Base-by-base conservation (phyloP, 1,284 basidiomycete genomes). In the Tremellales sp. region DNA sequence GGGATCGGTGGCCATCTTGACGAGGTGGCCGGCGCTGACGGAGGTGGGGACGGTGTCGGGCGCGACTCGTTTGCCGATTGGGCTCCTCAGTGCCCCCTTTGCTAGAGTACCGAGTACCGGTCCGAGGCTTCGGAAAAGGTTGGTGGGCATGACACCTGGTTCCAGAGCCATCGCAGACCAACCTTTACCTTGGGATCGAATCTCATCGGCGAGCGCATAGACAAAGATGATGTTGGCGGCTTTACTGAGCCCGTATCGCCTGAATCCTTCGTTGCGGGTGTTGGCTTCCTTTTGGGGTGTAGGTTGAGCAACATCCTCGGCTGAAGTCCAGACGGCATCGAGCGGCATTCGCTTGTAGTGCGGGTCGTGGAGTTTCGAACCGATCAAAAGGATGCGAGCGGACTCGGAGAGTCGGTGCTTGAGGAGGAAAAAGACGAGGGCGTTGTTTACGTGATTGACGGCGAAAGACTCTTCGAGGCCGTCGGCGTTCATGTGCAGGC, bases 391-490 rank as follows among this genome's bases (percentile, higher is more conserved):
- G 49, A 63, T 51, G 3, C 50, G 43, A 3, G 54, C 56, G 13
- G 37, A 31, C 3, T 43, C 19, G 5, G 49, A 36, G n/a, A 56
- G 37, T 6, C 46, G 40, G 3, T 40, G 19, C 21, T 44, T 46
- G 33, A 64, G 48, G 22, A 57, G 50, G 45, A 60, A 60, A 48
- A 64, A 56, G 17, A 64, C 46, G 11, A 56, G 48, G 2, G 57
- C 51, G 29, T 64, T 55, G 17, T 57, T 56, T n/a, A 58, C 31
- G 36, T 61, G 57, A 46, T 59, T 58, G 19, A 52, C 45, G 2
- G 59, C 59, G 47, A 64, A 60, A 31, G 52, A 58, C 21, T 29
- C 17, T 29, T 61, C 57, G 31, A 51, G 15, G 13, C 40, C 49
- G 29, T 60, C 46, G 13, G 45, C 15, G 3, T 48, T 35, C 40